Conservation (phyloP, 169 alveolate species). For the Blepharisma undulans region DNA sequence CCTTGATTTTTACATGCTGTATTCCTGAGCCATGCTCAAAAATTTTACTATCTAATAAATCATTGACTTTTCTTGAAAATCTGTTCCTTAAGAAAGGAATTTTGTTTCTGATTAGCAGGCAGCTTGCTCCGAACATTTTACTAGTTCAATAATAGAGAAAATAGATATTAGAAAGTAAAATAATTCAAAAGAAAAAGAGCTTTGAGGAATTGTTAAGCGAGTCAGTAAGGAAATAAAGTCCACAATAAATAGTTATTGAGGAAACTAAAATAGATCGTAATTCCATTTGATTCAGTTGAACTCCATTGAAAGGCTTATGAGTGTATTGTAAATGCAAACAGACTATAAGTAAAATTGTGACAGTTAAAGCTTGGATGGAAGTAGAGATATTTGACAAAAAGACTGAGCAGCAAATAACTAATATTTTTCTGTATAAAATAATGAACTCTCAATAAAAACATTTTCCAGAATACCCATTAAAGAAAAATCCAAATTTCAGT, state of each 20-base stretch:
- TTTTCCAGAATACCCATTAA: conserved; percentile 41
- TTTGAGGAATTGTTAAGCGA: background rate
- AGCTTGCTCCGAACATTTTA: background rate
- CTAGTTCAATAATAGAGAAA: background rate
- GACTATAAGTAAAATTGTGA: conserved; percentile 27
- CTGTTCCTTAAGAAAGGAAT: too few relatives aligned
- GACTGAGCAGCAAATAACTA: conserved; percentile 26
- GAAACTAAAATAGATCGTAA: conserved; percentile 1
- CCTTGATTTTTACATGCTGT: too few relatives aligned
- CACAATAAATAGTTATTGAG: conserved; percentile 49
- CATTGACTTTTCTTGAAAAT: too few relatives aligned
- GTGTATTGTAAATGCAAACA: conserved; percentile 12
- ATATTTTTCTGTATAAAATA: conserved; percentile 44
- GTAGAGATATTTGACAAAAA: conserved; percentile 19
- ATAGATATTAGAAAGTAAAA: background rate
- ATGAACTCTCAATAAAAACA: conserved; percentile 54
- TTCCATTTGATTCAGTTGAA: conserved; percentile 33
- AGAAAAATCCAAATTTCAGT: conserved; percentile 47
- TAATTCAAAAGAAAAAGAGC: background rate
- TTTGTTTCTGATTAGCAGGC: too few relatives aligned
- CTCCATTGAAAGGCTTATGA: conserved; percentile 39
- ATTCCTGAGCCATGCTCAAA: too few relatives aligned
- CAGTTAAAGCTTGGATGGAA: conserved; percentile 40
- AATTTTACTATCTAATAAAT: too few relatives aligned
- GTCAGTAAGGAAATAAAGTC: conserved; percentile 34